Evolutionary conservation across 805 yeast species (phyloP).

Genomic region (Myxozyma sirexii): DNA sequence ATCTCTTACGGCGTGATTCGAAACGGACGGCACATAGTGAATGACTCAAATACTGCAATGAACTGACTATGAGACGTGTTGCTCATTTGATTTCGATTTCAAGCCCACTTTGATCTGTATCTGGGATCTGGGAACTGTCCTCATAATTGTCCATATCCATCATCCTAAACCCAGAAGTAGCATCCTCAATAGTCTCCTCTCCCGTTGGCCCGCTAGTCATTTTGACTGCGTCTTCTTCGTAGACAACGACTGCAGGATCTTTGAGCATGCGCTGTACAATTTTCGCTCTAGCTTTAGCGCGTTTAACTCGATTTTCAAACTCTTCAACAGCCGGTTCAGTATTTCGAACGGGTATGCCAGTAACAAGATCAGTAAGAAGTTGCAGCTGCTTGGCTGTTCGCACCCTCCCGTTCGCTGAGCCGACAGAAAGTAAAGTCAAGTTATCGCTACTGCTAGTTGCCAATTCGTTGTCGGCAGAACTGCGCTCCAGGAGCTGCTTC

Average conservation of each 20-base stretch:
- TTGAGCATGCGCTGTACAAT: conserved; percentile 48
- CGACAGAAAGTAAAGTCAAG: not conserved
- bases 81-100: conserved; percentile 31
- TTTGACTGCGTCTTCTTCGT: conserved; percentile 43
- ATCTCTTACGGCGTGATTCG: conserved; percentile 24
- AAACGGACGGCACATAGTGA: conserved; percentile 16
- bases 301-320: conserved; percentile 54
- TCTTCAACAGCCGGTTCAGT: conserved; percentile 58
- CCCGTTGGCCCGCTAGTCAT: conserved; percentile 37
- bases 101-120: conserved; percentile 12
- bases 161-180: not conserved
- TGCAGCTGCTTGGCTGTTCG: conserved; percentile 22
- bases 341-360: conserved; percentile 48
- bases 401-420: conserved; percentile 36
- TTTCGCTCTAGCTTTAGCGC: conserved; percentile 65
- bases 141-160: not conserved
- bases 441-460: not conserved
- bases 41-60: too few species aligned
- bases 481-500: conserved; percentile 9
- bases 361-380: conserved; percentile 42
- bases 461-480: not conserved
- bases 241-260: conserved; percentile 38
- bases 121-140: not conserved
- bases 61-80: too few species aligned
- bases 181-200: conserved; percentile 44